phyloP scores from a whole-genome alignment of 1,139 yeast genomes.

The Pichia sp. region DNA sequence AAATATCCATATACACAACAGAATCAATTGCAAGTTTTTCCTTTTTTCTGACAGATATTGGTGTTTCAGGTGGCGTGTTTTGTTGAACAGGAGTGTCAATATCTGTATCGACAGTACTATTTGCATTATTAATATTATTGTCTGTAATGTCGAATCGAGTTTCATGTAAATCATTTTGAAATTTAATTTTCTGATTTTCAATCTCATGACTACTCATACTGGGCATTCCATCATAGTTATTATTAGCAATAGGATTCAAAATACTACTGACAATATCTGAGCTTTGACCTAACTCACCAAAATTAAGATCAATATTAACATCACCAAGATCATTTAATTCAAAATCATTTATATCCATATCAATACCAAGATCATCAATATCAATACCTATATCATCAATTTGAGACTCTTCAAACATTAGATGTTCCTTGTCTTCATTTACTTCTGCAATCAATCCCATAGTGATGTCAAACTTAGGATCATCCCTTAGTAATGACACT shows the following conservation, averaged over 20 bases:
- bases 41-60: background rate
- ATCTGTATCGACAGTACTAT: background rate
- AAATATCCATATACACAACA: background rate
- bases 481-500: constrained; percentile 28
- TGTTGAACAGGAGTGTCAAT: background rate
- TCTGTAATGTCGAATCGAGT: background rate
- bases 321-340: background rate
- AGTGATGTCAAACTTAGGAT: constrained; percentile 37
- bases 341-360: background rate
- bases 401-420: background rate
- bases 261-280: background rate
- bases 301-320: background rate
- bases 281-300: background rate
- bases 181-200: background rate
- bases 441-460: constrained; percentile 19
- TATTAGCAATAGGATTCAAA: background rate
- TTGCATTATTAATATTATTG: background rate
- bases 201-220: background rate
- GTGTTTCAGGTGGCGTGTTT: background rate
- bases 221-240: background rate
- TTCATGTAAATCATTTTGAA: background rate
- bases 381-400: background rate
- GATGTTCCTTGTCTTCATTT: background rate
- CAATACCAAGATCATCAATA: background rate
- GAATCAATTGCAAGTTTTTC: background rate